Evolutionary conservation across 148 eudicot genomes (phyloP).

Genomic region (Simmondsia chinensis): DNA sequence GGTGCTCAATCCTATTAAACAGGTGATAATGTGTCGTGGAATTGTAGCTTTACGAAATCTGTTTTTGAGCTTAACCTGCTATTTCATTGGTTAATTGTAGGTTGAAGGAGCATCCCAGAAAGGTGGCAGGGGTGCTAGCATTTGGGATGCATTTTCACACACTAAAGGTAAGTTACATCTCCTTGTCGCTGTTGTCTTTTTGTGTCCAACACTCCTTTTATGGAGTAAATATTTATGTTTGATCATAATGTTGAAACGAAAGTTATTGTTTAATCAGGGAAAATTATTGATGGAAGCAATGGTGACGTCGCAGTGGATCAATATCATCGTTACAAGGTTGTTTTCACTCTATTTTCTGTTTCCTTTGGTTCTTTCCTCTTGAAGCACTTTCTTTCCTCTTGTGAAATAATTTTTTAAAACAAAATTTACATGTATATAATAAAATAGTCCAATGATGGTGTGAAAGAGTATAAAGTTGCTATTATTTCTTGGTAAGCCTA

Average conservation of each 20-base stretch:
- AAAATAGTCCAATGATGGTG: too few species aligned
- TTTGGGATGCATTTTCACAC: conserved; percentile 60
- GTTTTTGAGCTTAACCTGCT: background rate
- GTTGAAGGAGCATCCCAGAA: conserved; percentile 60
- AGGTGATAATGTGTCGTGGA: too few species aligned
- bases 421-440: too few species aligned
- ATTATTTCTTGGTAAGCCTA: too few species aligned
- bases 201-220: too few species aligned
- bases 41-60: background rate
- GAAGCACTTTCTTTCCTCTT: too few species aligned
- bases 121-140: conserved; percentile 59
- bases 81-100: conserved; percentile 13
- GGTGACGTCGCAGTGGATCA: conserved; percentile 85
- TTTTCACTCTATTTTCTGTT: conserved; percentile 1
- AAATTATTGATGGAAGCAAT: conserved; percentile 49
- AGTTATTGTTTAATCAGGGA: conserved; percentile 22
- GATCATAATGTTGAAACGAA: background rate
- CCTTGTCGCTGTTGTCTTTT: background rate
- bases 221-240: too few species aligned
- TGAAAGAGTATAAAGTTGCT: too few species aligned
- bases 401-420: too few species aligned
- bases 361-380: too few species aligned
- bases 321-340: conserved; percentile 80
- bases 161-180: conserved; percentile 21
- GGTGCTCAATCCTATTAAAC: too few species aligned